Evolutionary conservation across 169 alveolate genomes (phyloP).

Genomic region (Plasmodium relictum): DNA sequence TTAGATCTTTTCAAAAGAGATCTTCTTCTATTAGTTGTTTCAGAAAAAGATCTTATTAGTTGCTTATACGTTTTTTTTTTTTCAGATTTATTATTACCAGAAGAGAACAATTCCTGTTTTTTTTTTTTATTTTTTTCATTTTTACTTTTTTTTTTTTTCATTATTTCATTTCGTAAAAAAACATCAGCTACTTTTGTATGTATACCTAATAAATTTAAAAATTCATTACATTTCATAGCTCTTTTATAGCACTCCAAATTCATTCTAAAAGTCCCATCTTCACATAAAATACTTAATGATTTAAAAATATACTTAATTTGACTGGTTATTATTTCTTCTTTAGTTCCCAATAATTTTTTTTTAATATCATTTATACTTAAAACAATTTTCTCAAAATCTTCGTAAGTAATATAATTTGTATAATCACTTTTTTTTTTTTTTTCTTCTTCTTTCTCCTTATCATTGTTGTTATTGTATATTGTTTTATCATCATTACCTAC

Average conservation of each 20-base stretch:
- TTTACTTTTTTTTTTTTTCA: constrained; percentile 18
- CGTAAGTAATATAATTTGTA: constrained; percentile 36
- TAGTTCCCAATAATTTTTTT: constrained; percentile 69
- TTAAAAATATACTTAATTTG: constrained; percentile 62
- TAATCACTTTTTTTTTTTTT: constrained; percentile 8
- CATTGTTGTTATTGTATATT: not conserved
- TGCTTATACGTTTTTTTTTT: not conserved
- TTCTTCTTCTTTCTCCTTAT: not conserved
- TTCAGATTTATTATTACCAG: not conserved
- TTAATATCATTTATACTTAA: constrained; percentile 68
- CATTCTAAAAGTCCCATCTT: constrained; percentile 66
- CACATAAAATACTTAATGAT: constrained; percentile 71
- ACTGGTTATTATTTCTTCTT: constrained; percentile 54
- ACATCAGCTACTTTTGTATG: constrained; percentile 66
- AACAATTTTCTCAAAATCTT: constrained; percentile 63
- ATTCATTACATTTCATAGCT: constrained; percentile 57
- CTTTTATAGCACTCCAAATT: constrained; percentile 59
- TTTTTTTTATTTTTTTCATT: not conserved
- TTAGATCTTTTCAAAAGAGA: constrained; percentile 32
- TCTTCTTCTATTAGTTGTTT: constrained; percentile 11
- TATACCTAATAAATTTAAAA: constrained; percentile 47
- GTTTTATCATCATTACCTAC: not conserved
- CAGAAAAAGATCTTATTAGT: constrained; percentile 18
- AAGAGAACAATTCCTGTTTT: not conserved
- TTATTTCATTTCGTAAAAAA: constrained; percentile 12